These are phyloP conservation scores for Yamadazyma membranifaciens DNA, from an alignment of 1,139 yeast species.

Conservation along the genomic window DNA sequence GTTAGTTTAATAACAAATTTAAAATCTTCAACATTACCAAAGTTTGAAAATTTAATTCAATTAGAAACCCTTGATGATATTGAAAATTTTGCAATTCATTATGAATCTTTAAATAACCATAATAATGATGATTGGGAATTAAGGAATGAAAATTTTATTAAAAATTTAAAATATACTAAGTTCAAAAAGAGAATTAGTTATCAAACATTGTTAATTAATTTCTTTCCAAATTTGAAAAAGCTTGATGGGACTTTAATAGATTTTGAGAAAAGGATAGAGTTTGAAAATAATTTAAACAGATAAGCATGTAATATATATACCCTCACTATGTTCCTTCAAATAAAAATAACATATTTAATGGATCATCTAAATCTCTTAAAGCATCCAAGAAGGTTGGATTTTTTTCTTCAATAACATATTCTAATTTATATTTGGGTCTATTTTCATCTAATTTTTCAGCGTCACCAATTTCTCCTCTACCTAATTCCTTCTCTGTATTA, in stretches of 20 bases:
- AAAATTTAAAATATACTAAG: conserved; percentile 21
- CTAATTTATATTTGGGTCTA: conserved; percentile 83
- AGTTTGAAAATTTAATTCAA: conserved; percentile 30
- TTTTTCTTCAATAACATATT: conserved; percentile 89
- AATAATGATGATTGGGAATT: conserved; percentile 35
- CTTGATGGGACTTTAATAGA: conserved; percentile 35
- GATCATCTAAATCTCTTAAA: conserved; percentile 90
- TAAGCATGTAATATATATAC: too few relatives aligned
- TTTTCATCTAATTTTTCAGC: conserved; percentile 83
- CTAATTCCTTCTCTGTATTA: not conserved
- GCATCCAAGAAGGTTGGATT: conserved; percentile 95
- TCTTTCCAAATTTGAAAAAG: conserved; percentile 32
- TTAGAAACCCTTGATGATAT: conserved; percentile 46
- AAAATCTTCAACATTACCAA: not conserved
- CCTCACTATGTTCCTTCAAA: conserved; percentile 50
- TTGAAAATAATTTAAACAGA: conserved; percentile 4
- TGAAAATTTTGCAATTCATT: conserved; percentile 42
- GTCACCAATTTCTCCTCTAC: conserved; percentile 60
- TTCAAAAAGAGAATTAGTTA: conserved; percentile 34
- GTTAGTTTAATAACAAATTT: conserved; percentile 9
- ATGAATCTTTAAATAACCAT: conserved; percentile 31
- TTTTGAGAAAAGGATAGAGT: conserved; percentile 5
- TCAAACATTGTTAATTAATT: conserved; percentile 37
- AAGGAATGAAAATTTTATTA: conserved; percentile 31
- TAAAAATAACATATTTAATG: conserved; percentile 88